Evolutionary conservation across 1,284 basidiomycete species (phyloP), one percentile per base, ranked within the genome.

Genomic region (Sanghuangporus weigelae): DNA sequence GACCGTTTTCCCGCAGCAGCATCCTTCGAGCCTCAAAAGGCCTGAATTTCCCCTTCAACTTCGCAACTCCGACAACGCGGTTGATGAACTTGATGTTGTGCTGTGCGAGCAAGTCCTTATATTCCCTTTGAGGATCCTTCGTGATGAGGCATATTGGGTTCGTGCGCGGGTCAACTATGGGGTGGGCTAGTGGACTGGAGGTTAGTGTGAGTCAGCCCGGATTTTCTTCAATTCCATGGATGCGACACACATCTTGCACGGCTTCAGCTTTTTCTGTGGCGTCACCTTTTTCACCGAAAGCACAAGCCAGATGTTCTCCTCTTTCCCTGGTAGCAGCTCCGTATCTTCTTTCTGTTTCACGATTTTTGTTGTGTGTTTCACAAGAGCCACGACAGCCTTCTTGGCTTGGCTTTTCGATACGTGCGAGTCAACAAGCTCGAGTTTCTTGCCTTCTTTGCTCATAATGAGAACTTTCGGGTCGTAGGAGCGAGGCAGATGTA

Each of bases 61-160:
- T 96, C 66, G 82, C 81, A 59, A 98, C 79, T 21, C 95, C 96
- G 42, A 99, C 93, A n/a, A 99, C 95, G 31, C 96, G 83, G 46
- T 85, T 87, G 71, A 99, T 87, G 68, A 96, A 96, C 68, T 89
- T 91, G 79, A 99, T 87, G 56, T 86, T 83, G 60, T 92, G 79
- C 56, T 79, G 76, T 59, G 86, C 87, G 26, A 99, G 80, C 19
- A 97, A 84, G 73, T 97, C 93, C 77, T 98, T 98, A 83, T 97
- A 98, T 73, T 95, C 84, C 61, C 96, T 79, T 73, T 98, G 96
- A 7, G 97, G 96, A 75, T 97, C 94, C 77, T 98, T 98, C 59
- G 90, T 91, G 73, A 99, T 88, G 60, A 99, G 81, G 74, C 96
- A 98, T 57, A 98, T 83, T 14, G 88, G 77, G 3, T 86, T 87